phyloP scores from a whole-genome alignment of 345 rosid genomes.

The Erodium maritimum region DNA sequence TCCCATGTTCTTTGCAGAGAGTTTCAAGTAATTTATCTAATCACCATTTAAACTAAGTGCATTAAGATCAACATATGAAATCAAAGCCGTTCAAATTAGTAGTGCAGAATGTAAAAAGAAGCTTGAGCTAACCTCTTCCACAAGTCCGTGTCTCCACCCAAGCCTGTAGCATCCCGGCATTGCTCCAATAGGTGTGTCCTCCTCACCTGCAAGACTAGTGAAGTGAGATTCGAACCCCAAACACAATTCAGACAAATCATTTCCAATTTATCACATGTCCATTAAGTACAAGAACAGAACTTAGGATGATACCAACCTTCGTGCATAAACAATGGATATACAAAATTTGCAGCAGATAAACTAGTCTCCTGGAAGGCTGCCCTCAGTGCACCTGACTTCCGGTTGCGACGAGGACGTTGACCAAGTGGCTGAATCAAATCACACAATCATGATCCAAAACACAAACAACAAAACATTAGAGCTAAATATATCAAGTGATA shows the following conservation, averaged over 20 bases:
- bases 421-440: slow-evolving; percentile 42
- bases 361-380: slow-evolving; percentile 80
- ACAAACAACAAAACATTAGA: not conserved
- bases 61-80: not conserved
- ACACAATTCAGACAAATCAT: not conserved
- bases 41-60: not conserved
- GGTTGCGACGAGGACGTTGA: slow-evolving; percentile 78
- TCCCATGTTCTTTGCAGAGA: not conserved
- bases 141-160: slow-evolving; percentile 93
- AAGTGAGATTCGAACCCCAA: not conserved
- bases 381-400: slow-evolving; percentile 54
- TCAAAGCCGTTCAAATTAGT: not conserved
- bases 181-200: slow-evolving; percentile 95
- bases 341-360: slow-evolving; percentile 76
- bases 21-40: too few relatives aligned
- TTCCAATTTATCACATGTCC: slow-evolving; percentile 6
- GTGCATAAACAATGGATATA: slow-evolving; percentile 86
- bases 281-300: not conserved
- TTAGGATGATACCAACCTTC: slow-evolving; percentile 50
- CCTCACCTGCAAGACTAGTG: slow-evolving; percentile 49
- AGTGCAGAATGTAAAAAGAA: not conserved
- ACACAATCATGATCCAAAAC: not conserved
- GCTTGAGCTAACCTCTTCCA: slow-evolving; percentile 50
- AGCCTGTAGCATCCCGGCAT: slow-evolving; percentile 99
- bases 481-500: not conserved